Evolutionary conservation across 78 protist species (phyloP).

Genomic region (Dictyostelium brefeldianum): DNA sequence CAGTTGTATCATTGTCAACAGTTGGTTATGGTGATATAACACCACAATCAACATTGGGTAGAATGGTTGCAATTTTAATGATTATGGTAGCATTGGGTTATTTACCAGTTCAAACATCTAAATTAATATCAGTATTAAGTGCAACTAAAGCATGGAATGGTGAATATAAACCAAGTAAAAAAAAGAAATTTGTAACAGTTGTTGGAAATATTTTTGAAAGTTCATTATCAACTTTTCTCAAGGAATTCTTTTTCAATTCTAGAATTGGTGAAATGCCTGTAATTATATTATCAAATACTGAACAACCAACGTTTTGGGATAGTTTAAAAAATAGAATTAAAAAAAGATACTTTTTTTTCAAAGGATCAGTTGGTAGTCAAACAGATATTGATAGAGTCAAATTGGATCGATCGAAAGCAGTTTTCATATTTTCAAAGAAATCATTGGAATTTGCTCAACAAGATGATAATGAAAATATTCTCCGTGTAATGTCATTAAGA

Average conservation of each 20-base stretch:
- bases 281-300: not conserved
- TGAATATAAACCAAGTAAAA: conserved; percentile 21
- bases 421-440: conserved; percentile 59
- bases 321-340: conserved; percentile 1
- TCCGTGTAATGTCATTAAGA: conserved; percentile 55
- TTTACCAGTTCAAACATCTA: conserved; percentile 32
- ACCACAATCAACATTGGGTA: conserved; percentile 45
- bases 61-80: conserved; percentile 37
- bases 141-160: conserved; percentile 65
- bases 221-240: conserved; percentile 24
- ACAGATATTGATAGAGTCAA: conserved; percentile 40
- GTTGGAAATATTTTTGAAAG: conserved; percentile 60
- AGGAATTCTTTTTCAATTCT: conserved; percentile 47
- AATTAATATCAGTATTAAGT: not conserved
- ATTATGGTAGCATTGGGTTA: conserved; percentile 25
- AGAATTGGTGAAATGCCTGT: conserved; percentile 58
- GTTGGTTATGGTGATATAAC: conserved; percentile 83
- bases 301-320: conserved; percentile 39
- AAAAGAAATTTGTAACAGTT: conserved; percentile 28
- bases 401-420: conserved; percentile 16
- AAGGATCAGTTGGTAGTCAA: conserved; percentile 49
- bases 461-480: conserved; percentile 61
- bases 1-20: conserved; percentile 73
- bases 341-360: conserved; percentile 11
- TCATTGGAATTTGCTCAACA: not conserved